Evolutionary conservation across 2,329 filamentous ascomycete genomes (phyloP).

Genomic region (Beauveria brongniartii): DNA sequence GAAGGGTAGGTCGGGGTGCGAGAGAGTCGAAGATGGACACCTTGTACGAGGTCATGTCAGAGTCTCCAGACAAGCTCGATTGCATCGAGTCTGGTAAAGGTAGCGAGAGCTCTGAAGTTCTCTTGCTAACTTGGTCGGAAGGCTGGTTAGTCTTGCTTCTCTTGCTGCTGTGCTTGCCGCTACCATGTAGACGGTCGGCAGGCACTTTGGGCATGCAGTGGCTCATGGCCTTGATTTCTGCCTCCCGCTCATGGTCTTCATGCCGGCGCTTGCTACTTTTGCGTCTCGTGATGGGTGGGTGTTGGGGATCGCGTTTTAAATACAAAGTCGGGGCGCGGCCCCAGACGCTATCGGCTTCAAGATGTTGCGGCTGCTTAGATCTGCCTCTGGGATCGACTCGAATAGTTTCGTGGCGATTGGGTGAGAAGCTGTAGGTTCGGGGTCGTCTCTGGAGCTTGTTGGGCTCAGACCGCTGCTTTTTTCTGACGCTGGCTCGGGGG

Average conservation of each 20-base stretch:
- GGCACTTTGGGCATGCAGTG: slow-evolving; percentile 55
- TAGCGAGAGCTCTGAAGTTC: slow-evolving; percentile 65
- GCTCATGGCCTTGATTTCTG: slow-evolving; percentile 81
- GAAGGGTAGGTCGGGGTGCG: slow-evolving; percentile 75
- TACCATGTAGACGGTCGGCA: slow-evolving; percentile 40
- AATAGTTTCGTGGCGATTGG: slow-evolving; percentile 48
- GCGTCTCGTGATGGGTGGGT: slow-evolving; percentile 46
- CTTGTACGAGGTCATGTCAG: slow-evolving; percentile 66
- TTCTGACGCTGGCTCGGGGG: slow-evolving; percentile 22
- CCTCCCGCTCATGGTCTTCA: slow-evolving; percentile 70
- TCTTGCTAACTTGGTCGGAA: slow-evolving; percentile 48
- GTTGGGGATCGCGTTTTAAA: slow-evolving; percentile 52
- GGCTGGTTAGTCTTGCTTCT: slow-evolving; percentile 49
- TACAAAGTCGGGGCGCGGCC: slow-evolving; percentile 42
- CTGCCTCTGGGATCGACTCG: slow-evolving; percentile 27
- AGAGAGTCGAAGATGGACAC: slow-evolving; percentile 75
- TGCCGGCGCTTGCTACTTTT: slow-evolving; percentile 72
- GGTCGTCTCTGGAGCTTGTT: slow-evolving; percentile 39
- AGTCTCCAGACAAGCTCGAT: slow-evolving; percentile 67
- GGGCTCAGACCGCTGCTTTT: slow-evolving; percentile 38
- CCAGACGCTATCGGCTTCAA: slow-evolving; percentile 19
- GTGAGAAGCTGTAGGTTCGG: slow-evolving; percentile 55
- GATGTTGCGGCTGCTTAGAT: slow-evolving; percentile 8
- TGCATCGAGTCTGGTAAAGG: slow-evolving; percentile 66
- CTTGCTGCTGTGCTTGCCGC: slow-evolving; percentile 55